Percentiles rank a stretch among this genome's conserved stretches.
Evolutionary conservation across 306 rosid species (phyloP).

Genomic region (Inga laurina): DNA sequence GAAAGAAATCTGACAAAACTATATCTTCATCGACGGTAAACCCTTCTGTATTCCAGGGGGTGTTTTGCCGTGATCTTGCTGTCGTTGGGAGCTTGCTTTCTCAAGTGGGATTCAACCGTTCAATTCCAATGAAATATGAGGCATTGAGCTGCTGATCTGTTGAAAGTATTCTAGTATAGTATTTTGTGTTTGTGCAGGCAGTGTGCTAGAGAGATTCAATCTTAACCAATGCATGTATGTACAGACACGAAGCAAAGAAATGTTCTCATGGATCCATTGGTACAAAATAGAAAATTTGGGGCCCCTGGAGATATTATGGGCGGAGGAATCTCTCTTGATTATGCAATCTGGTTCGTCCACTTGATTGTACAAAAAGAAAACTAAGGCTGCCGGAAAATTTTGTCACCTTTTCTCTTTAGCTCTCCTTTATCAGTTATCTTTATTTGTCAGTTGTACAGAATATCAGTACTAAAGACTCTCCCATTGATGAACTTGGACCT

Average conservation of each 20-base stretch:
- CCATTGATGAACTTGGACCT: slow-evolving; percentile 23
- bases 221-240: neutral
- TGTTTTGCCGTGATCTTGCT: slow-evolving; percentile 82
- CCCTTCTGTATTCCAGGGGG: slow-evolving; percentile 66
- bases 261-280: slow-evolving; percentile 33
- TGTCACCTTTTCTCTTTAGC: slow-evolving; percentile 47
- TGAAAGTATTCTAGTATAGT: neutral
- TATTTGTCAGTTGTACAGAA: slow-evolving; percentile 63
- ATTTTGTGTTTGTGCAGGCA: neutral
- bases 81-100: slow-evolving; percentile 82
- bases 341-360: slow-evolving; percentile 25
- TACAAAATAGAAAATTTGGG: slow-evolving; percentile 10
- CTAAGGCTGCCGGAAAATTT: slow-evolving; percentile 73
- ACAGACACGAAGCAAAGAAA: neutral
- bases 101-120: slow-evolving; percentile 74
- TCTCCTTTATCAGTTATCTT: slow-evolving; percentile 29
- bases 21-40: slow-evolving; percentile 36
- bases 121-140: slow-evolving; percentile 75
- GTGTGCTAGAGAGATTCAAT: neutral
- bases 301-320: slow-evolving; percentile 31
- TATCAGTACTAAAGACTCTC: slow-evolving; percentile 44
- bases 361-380: slow-evolving; percentile 52
- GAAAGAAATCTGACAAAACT: slow-evolving; percentile 18
- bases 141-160: slow-evolving; percentile 67
- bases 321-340: slow-evolving; percentile 29